Evolutionary conservation across 2,329 filamentous ascomycete genomes (phyloP), one percentile per base, ranked within the genome.

Genomic region (Colletotrichum karsti): DNA sequence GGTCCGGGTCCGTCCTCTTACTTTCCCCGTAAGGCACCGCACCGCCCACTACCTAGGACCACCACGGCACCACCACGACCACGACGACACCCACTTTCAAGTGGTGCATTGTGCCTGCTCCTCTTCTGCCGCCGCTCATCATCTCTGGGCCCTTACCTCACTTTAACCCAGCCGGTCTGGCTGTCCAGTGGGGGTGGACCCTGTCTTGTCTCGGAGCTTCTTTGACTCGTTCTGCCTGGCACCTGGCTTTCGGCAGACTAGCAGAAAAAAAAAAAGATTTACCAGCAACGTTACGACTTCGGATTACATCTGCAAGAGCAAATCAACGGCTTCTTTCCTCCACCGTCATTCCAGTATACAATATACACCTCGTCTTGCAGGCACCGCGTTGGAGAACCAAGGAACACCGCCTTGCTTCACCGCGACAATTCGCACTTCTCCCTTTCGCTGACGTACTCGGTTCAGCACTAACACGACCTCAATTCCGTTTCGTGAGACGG

Each of bases 151-250:
- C 51, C 33, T 44, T 56, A 62, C 58, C 63, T 67, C 57, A 50
- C 58, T 42, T 48, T 26, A 35, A 44, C 53, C 63, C 63, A 50
- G 50, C 46, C 39, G 44, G 59, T 35, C 26, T 18, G 37, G 33
- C 15, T 51, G 58, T 30, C 37, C 22, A 37, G 53, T 64, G 64
- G 53, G 62, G 53, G 60, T 64, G 24, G 54, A 59, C 64, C 64
- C 64, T 67, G 60, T 64, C 59, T 58, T 41, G 64, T 64, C 46
- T 64, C 46, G 60, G 64, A 59, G 42, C 46, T 55, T 57, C 63
- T 51, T 67, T 51, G 50, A 63, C 41, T 48, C 28, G 48, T 41
- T 35, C 26, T 42, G 26, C 37, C 33, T 35, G 15, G 53, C 51
- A 12, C 18, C 3, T 33, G 15, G 44, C 44, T n/a, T n/a, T n/a